A percentile compares a stretch with the other conserved stretches of the same genome.
Evolutionary conservation across 1,284 basidiomycete genomes (phyloP).

Genomic region (Pseudozyma tsukubaensis): DNA sequence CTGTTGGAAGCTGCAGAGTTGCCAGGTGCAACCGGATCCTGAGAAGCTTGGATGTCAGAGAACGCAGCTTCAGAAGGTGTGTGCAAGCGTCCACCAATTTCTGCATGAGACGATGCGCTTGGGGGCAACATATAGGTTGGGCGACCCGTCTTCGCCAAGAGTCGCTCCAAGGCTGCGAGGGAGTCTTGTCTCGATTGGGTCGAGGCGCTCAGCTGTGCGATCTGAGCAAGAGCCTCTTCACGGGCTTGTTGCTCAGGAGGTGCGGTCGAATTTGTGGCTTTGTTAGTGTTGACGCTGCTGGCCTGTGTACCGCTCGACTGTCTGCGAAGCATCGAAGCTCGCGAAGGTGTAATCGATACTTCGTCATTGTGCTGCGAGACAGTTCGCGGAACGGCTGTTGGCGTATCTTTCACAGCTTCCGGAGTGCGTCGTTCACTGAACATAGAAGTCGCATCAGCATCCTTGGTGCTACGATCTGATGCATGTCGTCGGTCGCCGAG

Average conservation of each 20-base stretch:
- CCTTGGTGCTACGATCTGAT: not conserved
- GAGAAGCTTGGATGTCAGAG: not conserved
- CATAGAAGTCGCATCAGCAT: not conserved
- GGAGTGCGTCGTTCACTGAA: slow-evolving; percentile 1
- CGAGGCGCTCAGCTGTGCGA: slow-evolving; percentile 38
- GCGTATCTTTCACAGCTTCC: not conserved
- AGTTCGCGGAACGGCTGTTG: not conserved
- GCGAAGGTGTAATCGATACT: slow-evolving; percentile 1
- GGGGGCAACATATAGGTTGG: slow-evolving; percentile 30
- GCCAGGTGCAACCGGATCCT: not conserved
- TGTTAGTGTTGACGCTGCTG: not conserved
- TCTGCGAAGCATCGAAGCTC: not conserved
- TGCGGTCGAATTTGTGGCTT: not conserved
- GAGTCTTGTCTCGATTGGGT: slow-evolving; percentile 36
- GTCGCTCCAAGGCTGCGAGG: slow-evolving; percentile 47
- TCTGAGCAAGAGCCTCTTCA: slow-evolving; percentile 48
- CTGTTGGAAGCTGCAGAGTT: slow-evolving; percentile 6
- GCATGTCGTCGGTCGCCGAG: slow-evolving; percentile 3
- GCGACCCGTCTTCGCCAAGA: slow-evolving; percentile 38
- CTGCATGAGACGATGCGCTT: slow-evolving; percentile 17
- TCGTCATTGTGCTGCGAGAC: not conserved
- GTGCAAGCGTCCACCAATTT: slow-evolving; percentile 20
- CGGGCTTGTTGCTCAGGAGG: slow-evolving; percentile 40
- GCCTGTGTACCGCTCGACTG: slow-evolving; percentile 4
- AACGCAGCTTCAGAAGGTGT: not conserved